Base-by-base conservation (phyloP, 2,329 filamentous ascomycete genomes). In the Rosellinia necatrix region DNA sequence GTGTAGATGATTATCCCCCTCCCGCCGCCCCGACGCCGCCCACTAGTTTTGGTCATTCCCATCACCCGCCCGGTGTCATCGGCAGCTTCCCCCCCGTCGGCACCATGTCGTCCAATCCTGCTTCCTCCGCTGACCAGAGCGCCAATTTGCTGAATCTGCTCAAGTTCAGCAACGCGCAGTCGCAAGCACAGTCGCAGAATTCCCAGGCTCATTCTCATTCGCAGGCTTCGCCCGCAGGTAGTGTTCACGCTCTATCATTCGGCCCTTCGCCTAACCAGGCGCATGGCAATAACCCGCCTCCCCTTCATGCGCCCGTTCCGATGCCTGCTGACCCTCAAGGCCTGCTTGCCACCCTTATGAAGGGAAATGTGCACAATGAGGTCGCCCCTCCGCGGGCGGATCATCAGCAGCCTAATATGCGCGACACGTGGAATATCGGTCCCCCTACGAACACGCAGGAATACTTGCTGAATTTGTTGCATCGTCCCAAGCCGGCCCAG, bases 391-490 rank as follows among this genome's bases (percentile, higher is more conserved):
- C 52, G 19, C 71, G 71, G 63, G 60, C 64, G n/a, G 75, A 76
- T 48, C 59, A 64, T 56, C 69, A 68, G 62, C 61, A 61, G 22
- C 56, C 64, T n/a, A 62, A 60, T 29, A 51, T 63, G 38, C 59
- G 59, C 41, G 65, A 74, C 30, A 62, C 67, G 34, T 82, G 81
- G 74, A 77, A 73, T 60, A 73, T 77, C 22, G 76, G 76, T 29
- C 77, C 82, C 38, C 77, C 82, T 42, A 81, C 85, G 42, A 88
- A 91, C 71, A 90, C 92, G 4, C 90, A 96, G 72, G 87, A 93
- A 61, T 90, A 94, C 69, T 80, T 99, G 43, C 84, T 97, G 60
- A 89, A 91, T 66, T 80, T 97, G 56, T 82, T 99, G 61, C 94
- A 92, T 68, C 87, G 89, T 44, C 86, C 89, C 49, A 92, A 88